Base-by-base conservation (phyloP, 768 basidiomycete genomes). In the Xanthoconium purpureum region DNA sequence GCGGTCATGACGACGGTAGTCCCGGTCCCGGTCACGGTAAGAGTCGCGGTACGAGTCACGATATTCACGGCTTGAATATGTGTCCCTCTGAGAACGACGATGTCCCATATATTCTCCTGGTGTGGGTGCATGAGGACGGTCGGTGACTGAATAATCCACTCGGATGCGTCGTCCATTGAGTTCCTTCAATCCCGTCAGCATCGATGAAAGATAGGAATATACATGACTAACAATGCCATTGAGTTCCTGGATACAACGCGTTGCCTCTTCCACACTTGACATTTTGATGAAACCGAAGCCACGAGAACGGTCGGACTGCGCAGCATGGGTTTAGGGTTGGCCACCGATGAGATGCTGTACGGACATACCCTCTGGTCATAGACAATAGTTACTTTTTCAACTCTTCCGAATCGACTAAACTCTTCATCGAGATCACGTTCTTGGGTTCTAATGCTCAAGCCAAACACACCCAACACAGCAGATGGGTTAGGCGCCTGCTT, bases 61-160 rank as follows among this genome's bases (percentile, higher is more conserved):
- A 43, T 58, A 75, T 65, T 85, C 77, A 52, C 77, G 77, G 56
- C 74, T 62, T 1, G 70, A 71, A 54, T 77, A 75, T 8, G 73
- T 67, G 60, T 80, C 83, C 56, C 82, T 78, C 65, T 74, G 66
- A 55, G 72, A 68, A 52, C 89, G 88, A 47, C 90, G 84, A 62
- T 91, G 89, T 13, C 96, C 94, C 91, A 96, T 96, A 73, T 98
- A 99, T 75, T 97, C 92, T 58, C 96, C 96, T 5, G 96, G 96
- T 11, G 96, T 99, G 10, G 97, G 93, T 14, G 90, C 87, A 73
- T 99, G 96, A 28, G 96, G 92, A 45, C 91, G 84, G 59, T 89
- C 86, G 11, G 96, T 99, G 47, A 96, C 90, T 0, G 94, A 97
- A 70, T 90, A 99, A 69, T 98, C 96, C 36, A 99, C 97, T 54